A percentile compares a stretch with the other conserved stretches of the same genome.
Evolutionary conservation across 495 filamentous ascomycete genomes (phyloP).

Genomic region (Pyrenula massariospora): DNA sequence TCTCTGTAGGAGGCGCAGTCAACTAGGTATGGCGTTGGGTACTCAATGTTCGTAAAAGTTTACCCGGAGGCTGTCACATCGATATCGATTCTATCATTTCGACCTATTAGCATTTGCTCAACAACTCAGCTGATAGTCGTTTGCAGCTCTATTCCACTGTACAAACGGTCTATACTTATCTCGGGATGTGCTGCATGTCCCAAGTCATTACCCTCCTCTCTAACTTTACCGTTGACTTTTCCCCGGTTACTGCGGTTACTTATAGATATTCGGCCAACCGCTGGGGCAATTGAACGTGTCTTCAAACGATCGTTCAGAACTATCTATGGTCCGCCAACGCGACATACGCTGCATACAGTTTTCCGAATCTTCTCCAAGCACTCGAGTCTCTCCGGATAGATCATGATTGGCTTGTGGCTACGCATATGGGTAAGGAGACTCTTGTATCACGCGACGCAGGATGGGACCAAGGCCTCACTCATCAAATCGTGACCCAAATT

Average conservation of each 20-base stretch:
- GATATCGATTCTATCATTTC: slow-evolving; percentile 19
- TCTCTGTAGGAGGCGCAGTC: slow-evolving; percentile 36
- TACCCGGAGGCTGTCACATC: slow-evolving; percentile 25
- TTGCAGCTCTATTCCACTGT: slow-evolving; percentile 26
- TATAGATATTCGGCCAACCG: not conserved
- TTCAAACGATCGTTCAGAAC: too few relatives aligned
- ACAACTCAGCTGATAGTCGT: slow-evolving; percentile 30
- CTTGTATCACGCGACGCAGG: not conserved
- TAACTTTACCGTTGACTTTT: not conserved
- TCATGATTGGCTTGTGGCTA: slow-evolving; percentile 5
- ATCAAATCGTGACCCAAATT: slow-evolving; percentile 20
- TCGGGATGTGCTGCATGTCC: not conserved
- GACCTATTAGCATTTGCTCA: slow-evolving; percentile 13
- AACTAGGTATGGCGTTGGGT: slow-evolving; percentile 47
- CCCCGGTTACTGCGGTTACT: not conserved
- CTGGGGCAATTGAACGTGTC: slow-evolving; percentile 31
- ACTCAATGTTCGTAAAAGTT: slow-evolving; percentile 35
- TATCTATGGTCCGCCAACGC: too few relatives aligned
- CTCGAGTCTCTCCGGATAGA: not conserved
- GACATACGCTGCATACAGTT: too few relatives aligned
- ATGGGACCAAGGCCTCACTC: not conserved
- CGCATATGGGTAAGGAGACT: slow-evolving; percentile 14
- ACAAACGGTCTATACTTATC: not conserved
- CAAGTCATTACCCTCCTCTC: not conserved
- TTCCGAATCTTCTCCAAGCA: not conserved